phyloP scores from a whole-genome alignment of 371 early-diverging fungal species.

The Mucor irregularis region DNA sequence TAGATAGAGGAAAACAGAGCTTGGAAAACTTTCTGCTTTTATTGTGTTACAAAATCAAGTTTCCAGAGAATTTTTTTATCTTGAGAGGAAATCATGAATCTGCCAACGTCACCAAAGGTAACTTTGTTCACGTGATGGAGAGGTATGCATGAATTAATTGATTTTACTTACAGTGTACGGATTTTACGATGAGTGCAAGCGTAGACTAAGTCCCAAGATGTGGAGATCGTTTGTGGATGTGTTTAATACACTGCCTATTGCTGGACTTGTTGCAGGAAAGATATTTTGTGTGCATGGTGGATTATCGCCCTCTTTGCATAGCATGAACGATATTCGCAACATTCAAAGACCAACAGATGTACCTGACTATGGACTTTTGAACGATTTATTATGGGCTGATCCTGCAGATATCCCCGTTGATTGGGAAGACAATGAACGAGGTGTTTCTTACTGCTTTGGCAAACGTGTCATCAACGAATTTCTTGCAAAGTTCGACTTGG shows the following conservation, averaged over 20 bases:
- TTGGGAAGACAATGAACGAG: conserved; percentile 99
- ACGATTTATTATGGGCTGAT: conserved; percentile 93
- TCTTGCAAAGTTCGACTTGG: conserved; percentile 87
- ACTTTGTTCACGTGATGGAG: conserved; percentile 13
- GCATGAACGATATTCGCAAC: conserved; percentile 93
- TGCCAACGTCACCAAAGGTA: conserved; percentile 92
- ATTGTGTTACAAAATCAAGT: conserved; percentile 97
- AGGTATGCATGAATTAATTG: no score
- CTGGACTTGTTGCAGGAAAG: conserved; percentile 95
- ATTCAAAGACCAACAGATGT: conserved; percentile 95
- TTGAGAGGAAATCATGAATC: conserved; percentile 99
- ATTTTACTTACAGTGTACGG: conserved; percentile 78
- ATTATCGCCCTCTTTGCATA: conserved; percentile 84
- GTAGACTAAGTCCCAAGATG: conserved; percentile 89
- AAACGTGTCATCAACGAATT: conserved; percentile 88
- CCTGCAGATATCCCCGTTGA: conserved; percentile 76
- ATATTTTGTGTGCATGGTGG: conserved; percentile 99
- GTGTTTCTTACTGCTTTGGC: conserved; percentile 97
- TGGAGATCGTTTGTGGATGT: conserved; percentile 99
- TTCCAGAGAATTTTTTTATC: conserved; percentile 95
- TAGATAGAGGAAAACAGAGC: conserved; percentile 97
- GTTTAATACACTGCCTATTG: conserved; percentile 98
- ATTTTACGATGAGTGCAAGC: conserved; percentile 99
- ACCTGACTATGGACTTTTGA: conserved; percentile 92
- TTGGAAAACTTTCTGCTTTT: conserved; percentile 95